These are phyloP conservation scores for Candida ficus DNA, from an alignment of 805 yeast species.

Conservation along the genomic window DNA sequence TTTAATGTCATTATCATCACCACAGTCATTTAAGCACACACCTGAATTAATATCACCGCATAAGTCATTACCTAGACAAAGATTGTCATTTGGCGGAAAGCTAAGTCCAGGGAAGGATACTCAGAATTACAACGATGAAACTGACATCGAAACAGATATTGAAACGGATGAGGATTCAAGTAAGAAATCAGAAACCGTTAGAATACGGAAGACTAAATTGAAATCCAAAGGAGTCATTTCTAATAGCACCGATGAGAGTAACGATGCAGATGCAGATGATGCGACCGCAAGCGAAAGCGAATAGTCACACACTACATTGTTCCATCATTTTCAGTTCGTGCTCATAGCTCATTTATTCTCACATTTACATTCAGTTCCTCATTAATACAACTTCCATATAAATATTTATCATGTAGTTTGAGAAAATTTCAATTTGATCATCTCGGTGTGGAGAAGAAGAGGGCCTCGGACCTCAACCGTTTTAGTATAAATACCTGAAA, in stretches of 20 bases:
- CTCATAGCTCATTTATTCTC: too few relatives aligned
- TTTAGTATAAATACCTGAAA: too few relatives aligned
- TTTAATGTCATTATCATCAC: conserved; percentile 36
- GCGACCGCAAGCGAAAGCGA: conserved; percentile 1
- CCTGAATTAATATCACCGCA: conserved; percentile 1
- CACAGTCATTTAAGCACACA: conserved; percentile 16
- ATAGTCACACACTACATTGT: background rate
- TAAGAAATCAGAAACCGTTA: background rate
- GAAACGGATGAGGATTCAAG: conserved; percentile 1
- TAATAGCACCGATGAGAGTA: background rate
- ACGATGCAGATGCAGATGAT: background rate
- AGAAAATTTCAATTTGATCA: too few relatives aligned
- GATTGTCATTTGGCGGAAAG: conserved; percentile 21
- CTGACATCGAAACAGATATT: conserved; percentile 12
- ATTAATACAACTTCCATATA: too few relatives aligned
- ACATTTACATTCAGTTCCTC: too few relatives aligned
- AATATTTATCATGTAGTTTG: background rate
- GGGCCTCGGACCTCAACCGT: background rate
- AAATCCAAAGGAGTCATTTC: too few relatives aligned
- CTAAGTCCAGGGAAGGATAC: background rate
- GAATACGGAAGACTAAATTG: background rate
- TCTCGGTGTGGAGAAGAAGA: background rate
- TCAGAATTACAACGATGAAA: conserved; percentile 8
- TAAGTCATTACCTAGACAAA: conserved; percentile 15
- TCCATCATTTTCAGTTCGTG: too few relatives aligned